Conservation (phyloP, 257 asterid genomes). For the Solanum chmielewskii region DNA sequence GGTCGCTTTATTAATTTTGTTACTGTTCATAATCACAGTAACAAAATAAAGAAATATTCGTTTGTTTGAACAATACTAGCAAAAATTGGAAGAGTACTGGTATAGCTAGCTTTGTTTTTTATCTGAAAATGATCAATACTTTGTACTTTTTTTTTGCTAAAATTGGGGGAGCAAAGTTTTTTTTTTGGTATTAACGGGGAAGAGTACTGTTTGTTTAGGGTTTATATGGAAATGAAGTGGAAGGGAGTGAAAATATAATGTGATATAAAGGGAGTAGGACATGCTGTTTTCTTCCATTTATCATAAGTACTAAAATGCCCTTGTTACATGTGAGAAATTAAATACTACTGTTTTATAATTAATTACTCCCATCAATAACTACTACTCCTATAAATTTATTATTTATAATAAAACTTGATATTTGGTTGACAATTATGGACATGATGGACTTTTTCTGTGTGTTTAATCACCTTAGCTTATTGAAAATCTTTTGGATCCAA, state of each 20-base stretch:
- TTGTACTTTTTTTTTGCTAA: background rate
- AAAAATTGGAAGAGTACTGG: background rate
- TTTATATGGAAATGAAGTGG: background rate
- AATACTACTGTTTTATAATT: background rate
- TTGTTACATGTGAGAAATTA: background rate
- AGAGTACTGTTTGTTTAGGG: background rate
- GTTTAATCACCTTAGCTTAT: background rate
- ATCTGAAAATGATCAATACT: background rate
- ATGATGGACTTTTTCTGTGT: background rate
- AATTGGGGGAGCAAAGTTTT: background rate
- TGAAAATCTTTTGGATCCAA: background rate
- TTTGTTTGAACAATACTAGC: background rate
- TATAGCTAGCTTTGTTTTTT: background rate
- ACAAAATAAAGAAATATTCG: background rate
- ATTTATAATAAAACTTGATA: background rate
- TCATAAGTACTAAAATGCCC: background rate
- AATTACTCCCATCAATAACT: background rate
- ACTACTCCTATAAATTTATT: background rate
- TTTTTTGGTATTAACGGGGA: background rate
- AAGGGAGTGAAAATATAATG: background rate
- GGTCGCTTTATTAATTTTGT: background rate
- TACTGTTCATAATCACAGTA: background rate
- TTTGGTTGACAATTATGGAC: background rate
- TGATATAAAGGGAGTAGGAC: background rate
- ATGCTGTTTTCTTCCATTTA: background rate